Conservation (phyloP, 768 basidiomycete species). For the Termitomyces sp. region DNA sequence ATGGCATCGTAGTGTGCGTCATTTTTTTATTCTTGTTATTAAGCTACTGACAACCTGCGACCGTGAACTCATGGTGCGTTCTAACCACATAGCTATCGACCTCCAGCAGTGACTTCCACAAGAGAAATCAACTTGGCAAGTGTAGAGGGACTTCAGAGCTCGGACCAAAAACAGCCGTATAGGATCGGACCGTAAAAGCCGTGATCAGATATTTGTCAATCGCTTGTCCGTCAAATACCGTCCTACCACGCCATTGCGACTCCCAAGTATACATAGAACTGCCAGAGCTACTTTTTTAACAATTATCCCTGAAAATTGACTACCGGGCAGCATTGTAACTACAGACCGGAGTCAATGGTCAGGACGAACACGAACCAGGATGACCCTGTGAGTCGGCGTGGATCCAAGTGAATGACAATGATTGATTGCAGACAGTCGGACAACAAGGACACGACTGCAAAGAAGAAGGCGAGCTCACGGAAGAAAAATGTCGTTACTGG, state of each 20-base stretch:
- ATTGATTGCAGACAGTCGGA: slow-evolving; percentile 18
- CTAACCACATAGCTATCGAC: too few species aligned
- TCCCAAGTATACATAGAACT: slow-evolving; percentile 6
- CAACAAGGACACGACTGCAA: slow-evolving; percentile 23
- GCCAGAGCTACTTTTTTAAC: slow-evolving; percentile 5
- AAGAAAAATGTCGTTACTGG: slow-evolving; percentile 50
- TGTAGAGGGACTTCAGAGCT: too few species aligned
- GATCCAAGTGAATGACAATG: slow-evolving; percentile 8
- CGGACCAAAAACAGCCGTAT: too few species aligned
- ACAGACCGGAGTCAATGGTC: slow-evolving; percentile 16
- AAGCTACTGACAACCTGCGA: too few species aligned
- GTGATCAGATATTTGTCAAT: slow-evolving; percentile 10
- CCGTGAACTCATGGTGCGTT: too few species aligned
- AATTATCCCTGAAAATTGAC: background rate
- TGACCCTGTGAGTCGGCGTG: slow-evolving; percentile 22
- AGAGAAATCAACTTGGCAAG: too few species aligned
- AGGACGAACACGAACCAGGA: slow-evolving; percentile 20
- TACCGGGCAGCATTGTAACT: background rate
- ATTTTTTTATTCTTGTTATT: too few species aligned
- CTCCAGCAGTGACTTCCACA: too few species aligned
- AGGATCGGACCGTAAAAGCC: background rate
- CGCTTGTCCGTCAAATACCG: slow-evolving; percentile 11
- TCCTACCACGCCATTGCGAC: slow-evolving; percentile 10
- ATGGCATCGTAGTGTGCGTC: too few species aligned
- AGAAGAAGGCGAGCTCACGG: slow-evolving; percentile 15